Evolutionary conservation across 371 early-diverging fungal species (phyloP), one percentile per base, ranked within the genome.

Genomic region (Mucor circinelloides): DNA sequence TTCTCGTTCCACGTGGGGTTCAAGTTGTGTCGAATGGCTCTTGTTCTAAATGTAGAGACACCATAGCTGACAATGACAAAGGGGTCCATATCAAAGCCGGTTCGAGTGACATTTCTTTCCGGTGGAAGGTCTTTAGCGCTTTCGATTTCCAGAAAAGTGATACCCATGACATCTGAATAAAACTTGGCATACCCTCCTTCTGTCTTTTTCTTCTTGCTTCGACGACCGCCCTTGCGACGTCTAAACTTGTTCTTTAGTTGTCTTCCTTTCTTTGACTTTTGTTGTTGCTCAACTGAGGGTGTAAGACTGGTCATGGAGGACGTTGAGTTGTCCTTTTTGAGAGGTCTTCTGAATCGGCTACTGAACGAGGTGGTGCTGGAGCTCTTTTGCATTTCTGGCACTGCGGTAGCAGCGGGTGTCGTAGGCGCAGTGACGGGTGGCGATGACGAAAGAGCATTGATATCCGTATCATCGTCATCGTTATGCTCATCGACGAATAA

Each of bases 41-140:
- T 76, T 17, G 92, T 91, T 48, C 88, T 77, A 73, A 91, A 93
- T 0, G 91, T 92, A 30, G 86, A 84, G 15, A 85, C 82, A 12
- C 90, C 89, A 66, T 89, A 90, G 3, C 87, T 85, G n/a, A 88
- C 81, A 46, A 93, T 86, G 2, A 91, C 93, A 82, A 94, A 95
- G 0, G 95, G 93, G 72, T 95, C 94, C 87, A 91, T 93, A 67
- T 94, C 91, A 71, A 90, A 92, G 0, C 87, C 81, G 3, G 87
- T 87, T 15, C 89, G 75, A 9, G 86, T 87, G 57, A 82, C 76
- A 58, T 87, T 88, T 67, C 68, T 81, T 32, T 83, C 85, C 9
- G 86, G 81, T 0, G 92, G 92, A 2, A 91, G 72, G 58, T 89
- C 84, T 2, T 78, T 77, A 13, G 92, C 90, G 27, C 84, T 79